Evolutionary conservation across 257 asterid genomes (phyloP).

Genomic region (Nicotiana paniculata): DNA sequence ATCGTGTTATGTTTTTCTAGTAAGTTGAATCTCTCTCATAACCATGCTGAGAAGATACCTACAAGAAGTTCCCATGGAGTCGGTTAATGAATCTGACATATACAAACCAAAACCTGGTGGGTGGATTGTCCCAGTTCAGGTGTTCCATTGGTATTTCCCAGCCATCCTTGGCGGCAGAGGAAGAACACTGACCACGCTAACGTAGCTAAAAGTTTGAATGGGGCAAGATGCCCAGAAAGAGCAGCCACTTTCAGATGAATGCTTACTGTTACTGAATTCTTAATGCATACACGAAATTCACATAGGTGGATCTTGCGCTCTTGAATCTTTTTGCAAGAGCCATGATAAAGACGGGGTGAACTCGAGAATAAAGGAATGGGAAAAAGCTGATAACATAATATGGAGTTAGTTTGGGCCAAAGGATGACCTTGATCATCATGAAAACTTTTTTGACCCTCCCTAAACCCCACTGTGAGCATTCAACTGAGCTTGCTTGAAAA

Average conservation of each 20-base stretch:
- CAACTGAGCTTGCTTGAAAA: background rate
- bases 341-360: background rate
- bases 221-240: background rate
- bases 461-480: background rate
- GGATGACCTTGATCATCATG: background rate
- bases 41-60: background rate
- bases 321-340: background rate
- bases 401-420: background rate
- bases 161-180: background rate
- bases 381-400: background rate
- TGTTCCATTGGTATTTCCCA: background rate
- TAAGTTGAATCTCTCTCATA: background rate
- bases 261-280: background rate
- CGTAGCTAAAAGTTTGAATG: background rate
- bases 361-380: background rate
- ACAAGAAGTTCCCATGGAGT: background rate
- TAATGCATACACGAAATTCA: background rate
- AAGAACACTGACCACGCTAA: background rate
- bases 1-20: background rate
- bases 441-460: background rate
- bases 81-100: background rate
- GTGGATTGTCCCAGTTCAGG: background rate
- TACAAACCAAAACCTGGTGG: background rate
- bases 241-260: background rate
- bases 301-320: background rate